Conservation (phyloP, 345 rosid species). For the Citrus medica region DNA sequence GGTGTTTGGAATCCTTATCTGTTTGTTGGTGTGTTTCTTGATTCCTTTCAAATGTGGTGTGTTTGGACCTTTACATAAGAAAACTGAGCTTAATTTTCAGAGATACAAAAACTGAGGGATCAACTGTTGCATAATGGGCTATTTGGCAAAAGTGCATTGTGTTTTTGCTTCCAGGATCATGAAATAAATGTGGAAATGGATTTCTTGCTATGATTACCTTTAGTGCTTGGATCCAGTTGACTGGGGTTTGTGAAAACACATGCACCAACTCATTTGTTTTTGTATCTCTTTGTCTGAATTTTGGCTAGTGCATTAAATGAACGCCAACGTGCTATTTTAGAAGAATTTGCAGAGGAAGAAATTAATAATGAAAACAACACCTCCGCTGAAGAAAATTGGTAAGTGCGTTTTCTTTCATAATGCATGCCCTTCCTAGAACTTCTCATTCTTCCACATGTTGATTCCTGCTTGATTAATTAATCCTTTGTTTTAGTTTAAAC, state of each 20-base stretch:
- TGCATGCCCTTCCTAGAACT: conserved; percentile 6
- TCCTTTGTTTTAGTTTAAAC: neutral
- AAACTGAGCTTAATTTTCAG: neutral
- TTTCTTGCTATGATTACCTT: neutral
- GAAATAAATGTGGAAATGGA: neutral
- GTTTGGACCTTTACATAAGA: neutral
- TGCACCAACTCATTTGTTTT: conserved; percentile 1
- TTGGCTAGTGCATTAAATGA: conserved; percentile 55
- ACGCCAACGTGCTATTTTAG: conserved; percentile 73
- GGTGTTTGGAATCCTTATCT: neutral
- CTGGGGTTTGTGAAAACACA: neutral
- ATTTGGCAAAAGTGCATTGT: neutral
- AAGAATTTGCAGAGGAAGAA: conserved; percentile 89
- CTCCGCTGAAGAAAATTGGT: conserved; percentile 56
- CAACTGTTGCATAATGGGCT: neutral
- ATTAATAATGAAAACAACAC: conserved; percentile 43
- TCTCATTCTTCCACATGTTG: conserved; percentile 4
- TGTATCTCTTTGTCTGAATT: neutral
- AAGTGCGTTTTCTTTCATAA: conserved; percentile 24
- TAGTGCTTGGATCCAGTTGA: neutral
- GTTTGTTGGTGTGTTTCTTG: neutral
- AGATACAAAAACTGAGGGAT: neutral
- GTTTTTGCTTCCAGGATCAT: neutral
- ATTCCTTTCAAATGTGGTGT: neutral
- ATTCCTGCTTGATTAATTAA: neutral